A percentile compares a stretch with the other conserved stretches of the same genome.
phyloP scores from a whole-genome alignment of 371 early-diverging fungal species.

The Rhizopus sp. region DNA sequence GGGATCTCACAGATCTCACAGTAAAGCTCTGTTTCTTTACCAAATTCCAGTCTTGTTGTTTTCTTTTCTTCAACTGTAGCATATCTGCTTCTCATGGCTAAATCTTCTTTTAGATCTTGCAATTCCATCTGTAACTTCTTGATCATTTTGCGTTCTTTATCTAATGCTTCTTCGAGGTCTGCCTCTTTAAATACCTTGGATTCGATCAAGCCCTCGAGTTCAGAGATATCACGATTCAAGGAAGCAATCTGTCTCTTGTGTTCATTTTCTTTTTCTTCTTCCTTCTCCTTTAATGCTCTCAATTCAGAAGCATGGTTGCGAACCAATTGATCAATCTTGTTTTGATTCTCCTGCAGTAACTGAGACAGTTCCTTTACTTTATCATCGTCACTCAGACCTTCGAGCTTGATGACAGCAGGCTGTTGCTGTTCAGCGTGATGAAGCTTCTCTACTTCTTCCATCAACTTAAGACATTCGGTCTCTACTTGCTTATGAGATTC shows the following conservation, averaged over 20 bases:
- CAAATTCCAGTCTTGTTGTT: constrained; percentile 8
- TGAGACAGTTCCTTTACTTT: constrained; percentile 37
- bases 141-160: constrained; percentile 54
- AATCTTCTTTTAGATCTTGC: constrained; percentile 45
- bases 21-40: constrained; percentile 29
- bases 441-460: constrained; percentile 76
- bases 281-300: constrained; percentile 55
- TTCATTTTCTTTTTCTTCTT: constrained; percentile 55
- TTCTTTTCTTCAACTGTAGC: not conserved
- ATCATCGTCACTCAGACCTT: constrained; percentile 34
- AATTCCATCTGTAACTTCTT: constrained; percentile 56
- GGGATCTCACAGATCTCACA: constrained; percentile 72
- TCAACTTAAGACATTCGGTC: constrained; percentile 69
- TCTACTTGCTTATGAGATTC: constrained; percentile 71
- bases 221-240: constrained; percentile 70
- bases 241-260: constrained; percentile 59
- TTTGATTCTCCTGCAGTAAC: constrained; percentile 51
- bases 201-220: constrained; percentile 72
- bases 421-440: constrained; percentile 55
- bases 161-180: constrained; percentile 70
- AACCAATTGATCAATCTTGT: constrained; percentile 49
- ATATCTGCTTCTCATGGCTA: not conserved
- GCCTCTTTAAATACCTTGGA: constrained; percentile 77
- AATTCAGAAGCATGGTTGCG: constrained; percentile 58
- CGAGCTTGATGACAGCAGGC: constrained; percentile 4